Evolutionary conservation across 2,329 filamentous ascomycete species (phyloP).

Genomic region (Cyphellophora attinorum): DNA sequence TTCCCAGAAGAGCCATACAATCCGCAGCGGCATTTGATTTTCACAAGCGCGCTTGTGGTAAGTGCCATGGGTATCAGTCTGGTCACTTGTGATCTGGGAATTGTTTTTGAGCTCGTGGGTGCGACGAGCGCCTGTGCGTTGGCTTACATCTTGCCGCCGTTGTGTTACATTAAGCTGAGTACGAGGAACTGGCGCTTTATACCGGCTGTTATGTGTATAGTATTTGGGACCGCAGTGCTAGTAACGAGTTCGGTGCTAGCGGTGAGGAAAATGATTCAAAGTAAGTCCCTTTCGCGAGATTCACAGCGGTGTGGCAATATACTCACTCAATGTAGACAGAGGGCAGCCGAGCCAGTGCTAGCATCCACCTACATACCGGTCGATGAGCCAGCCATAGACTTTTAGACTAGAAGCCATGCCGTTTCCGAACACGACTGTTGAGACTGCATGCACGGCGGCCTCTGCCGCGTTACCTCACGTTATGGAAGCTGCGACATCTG

Average conservation of each 20-base stretch:
- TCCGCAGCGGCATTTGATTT: conserved; percentile 72
- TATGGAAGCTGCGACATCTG: too few relatives aligned
- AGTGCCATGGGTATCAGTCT: conserved; percentile 68
- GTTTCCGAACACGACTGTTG: background rate
- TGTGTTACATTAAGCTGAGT: conserved; percentile 91
- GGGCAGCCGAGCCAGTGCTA: conserved; percentile 13
- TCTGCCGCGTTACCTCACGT: too few relatives aligned
- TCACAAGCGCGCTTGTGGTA: conserved; percentile 75
- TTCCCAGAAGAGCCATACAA: conserved; percentile 66
- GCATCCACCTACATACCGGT: background rate
- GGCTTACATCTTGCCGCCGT: conserved; percentile 87
- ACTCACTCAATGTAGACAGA: conserved; percentile 5
- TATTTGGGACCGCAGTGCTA: conserved; percentile 74
- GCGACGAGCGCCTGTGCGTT: conserved; percentile 89
- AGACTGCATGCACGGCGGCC: background rate
- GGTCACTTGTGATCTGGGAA: conserved; percentile 83
- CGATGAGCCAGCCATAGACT: background rate
- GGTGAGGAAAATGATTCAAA: conserved; percentile 52
- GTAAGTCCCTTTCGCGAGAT: conserved; percentile 11
- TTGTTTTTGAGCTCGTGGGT: conserved; percentile 92
- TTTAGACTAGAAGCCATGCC: background rate
- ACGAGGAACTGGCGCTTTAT: conserved; percentile 58
- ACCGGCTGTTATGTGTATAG: conserved; percentile 60
- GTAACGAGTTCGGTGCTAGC: conserved; percentile 68
- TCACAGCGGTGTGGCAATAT: too few relatives aligned